Evolutionary conservation across 139 green algal species (phyloP).

Genomic region (Asterochloris erici): DNA sequence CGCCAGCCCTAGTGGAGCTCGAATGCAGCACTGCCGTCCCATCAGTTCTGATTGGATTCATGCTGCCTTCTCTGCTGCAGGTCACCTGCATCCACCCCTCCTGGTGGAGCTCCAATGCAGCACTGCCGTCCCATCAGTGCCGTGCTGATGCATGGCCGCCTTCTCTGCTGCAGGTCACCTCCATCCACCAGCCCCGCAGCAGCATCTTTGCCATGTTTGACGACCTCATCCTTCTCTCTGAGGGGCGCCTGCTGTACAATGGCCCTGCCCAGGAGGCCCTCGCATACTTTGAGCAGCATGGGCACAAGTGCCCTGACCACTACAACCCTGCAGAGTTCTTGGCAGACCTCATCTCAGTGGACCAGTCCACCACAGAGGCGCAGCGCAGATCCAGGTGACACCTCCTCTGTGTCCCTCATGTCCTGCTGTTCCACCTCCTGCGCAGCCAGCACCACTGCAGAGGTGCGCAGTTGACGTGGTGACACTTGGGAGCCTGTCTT

Average conservation of each 20-base stretch:
- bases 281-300: slow-evolving; percentile 5
- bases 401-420: too few species aligned
- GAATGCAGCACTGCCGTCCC: too few species aligned
- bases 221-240: slow-evolving; percentile 83
- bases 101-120: too few species aligned
- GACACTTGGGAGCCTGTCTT: too few species aligned
- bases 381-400: slow-evolving; percentile 37
- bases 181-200: slow-evolving; percentile 82
- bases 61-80: too few species aligned
- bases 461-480: too few species aligned
- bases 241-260: slow-evolving; percentile 55
- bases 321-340: slow-evolving; percentile 89
- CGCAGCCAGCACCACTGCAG: too few species aligned
- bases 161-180: slow-evolving; percentile 8
- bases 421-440: not conserved
- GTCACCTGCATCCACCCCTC: slow-evolving; percentile 9
- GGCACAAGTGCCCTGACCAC: slow-evolving; percentile 68
- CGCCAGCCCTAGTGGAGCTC: too few species aligned
- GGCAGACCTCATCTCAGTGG: slow-evolving; percentile 84
- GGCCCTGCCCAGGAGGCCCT: slow-evolving; percentile 18
- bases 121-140: too few species aligned
- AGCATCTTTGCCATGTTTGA: slow-evolving; percentile 90
- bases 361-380: slow-evolving; percentile 55
- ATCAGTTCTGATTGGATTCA: too few species aligned
- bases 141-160: too few species aligned